phyloP scores from a whole-genome alignment of 2,329 filamentous ascomycete species.

The Colletotrichum cereale region DNA sequence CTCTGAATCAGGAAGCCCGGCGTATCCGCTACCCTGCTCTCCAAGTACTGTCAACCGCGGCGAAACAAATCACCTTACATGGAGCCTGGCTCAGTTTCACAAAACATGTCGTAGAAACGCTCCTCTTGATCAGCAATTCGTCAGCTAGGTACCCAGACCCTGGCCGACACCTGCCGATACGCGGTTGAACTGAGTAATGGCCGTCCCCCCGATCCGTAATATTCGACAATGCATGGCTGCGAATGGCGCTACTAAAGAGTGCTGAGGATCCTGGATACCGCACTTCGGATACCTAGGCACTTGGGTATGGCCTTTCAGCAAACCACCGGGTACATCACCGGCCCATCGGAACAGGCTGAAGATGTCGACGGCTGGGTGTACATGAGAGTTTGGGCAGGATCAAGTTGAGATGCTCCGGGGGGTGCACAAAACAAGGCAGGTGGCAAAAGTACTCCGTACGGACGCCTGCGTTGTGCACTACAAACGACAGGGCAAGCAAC shows the following conservation, averaged over 20 bases:
- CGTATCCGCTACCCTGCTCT: neutral
- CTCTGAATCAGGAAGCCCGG: neutral
- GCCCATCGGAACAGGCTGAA: neutral
- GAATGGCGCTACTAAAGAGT: neutral
- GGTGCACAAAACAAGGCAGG: slow-evolving; percentile 8
- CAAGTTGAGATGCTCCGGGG: neutral
- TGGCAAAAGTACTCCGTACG: slow-evolving; percentile 1
- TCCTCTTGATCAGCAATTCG: neutral
- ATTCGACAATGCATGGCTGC: neutral
- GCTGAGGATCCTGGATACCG: neutral
- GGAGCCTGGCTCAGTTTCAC: neutral
- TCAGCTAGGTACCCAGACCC: neutral
- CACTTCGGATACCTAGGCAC: neutral
- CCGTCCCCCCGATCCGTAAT: neutral
- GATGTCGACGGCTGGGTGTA: neutral
- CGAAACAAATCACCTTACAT: neutral
- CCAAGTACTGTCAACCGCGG: neutral
- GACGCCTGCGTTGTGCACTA: neutral
- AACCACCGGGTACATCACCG: no score
- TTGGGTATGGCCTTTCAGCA: neutral
- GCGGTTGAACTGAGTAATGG: neutral
- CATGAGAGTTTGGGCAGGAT: neutral
- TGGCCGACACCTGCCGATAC: neutral
- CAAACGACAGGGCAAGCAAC: neutral
- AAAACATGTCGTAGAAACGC: neutral